phyloP scores from a whole-genome alignment of 2,329 filamentous ascomycete species.

The Aspergillus bombycis region DNA sequence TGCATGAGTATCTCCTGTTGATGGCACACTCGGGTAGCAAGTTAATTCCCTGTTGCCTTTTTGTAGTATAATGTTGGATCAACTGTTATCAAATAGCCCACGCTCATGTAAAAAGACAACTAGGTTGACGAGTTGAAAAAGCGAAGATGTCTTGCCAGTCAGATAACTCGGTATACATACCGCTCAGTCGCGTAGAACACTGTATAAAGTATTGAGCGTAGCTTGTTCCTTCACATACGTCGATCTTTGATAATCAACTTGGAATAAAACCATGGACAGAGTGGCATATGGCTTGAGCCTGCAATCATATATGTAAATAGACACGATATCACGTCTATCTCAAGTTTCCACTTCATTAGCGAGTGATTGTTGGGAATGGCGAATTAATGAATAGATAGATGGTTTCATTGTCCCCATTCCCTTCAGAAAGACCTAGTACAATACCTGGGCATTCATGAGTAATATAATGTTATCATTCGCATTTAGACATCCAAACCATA shows the following conservation, averaged over 20 bases:
- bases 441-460: no score
- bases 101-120: not conserved
- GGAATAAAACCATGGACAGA: not conserved
- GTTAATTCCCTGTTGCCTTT: not conserved
- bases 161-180: not conserved
- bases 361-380: no score
- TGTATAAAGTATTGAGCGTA: not conserved
- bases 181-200: not conserved
- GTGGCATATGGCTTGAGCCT: not conserved
- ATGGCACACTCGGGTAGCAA: not conserved
- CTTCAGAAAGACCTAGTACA: no score
- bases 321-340: no score
- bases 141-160: not conserved
- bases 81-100: not conserved
- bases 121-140: not conserved
- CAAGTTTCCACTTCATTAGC: no score
- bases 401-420: no score
- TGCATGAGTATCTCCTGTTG: not conserved
- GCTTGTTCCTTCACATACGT: not conserved
- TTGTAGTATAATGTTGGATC: not conserved
- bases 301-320: no score
- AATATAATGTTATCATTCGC: no score
- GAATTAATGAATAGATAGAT: no score
- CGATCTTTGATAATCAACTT: not conserved
- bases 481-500: no score